Percentiles rank a stretch among this genome's conserved stretches.
These are phyloP conservation scores for Catharanthus roseus DNA, from an alignment of 257 asterid genomes.

Conservation along the genomic window DNA sequence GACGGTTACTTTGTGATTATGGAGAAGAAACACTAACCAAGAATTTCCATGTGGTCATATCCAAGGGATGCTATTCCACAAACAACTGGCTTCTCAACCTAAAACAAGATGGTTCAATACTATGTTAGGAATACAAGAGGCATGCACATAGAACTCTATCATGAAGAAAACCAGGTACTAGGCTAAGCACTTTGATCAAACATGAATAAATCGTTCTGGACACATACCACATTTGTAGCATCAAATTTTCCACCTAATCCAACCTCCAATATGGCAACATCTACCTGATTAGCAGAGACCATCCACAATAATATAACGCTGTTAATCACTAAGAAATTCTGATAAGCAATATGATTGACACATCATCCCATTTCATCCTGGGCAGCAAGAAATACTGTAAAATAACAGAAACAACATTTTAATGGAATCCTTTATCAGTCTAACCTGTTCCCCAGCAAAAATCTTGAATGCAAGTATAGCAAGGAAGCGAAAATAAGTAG, in stretches of 20 bases:
- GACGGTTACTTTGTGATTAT: constrained; percentile 28
- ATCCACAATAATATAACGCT: not conserved
- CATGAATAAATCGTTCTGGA: constrained; percentile 7
- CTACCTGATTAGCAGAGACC: constrained; percentile 54
- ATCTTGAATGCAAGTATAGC: constrained; percentile 96
- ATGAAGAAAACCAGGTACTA: constrained; percentile 4
- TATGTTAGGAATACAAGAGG: constrained; percentile 22
- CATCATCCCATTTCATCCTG: not conserved
- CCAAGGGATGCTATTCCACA: constrained; percentile 97
- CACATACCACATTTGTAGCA: constrained; percentile 94
- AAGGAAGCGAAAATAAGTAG: constrained; percentile 93
- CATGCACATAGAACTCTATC: constrained; percentile 3
- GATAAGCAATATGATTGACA: not conserved
- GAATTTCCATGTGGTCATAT: constrained; percentile 98
- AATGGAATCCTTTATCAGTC: not conserved
- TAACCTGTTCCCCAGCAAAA: constrained; percentile 88
- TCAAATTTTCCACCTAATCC: constrained; percentile 95
- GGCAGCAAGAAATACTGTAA: not conserved
- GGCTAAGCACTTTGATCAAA: constrained; percentile 13
- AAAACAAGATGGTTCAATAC: constrained; percentile 22
- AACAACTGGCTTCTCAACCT: constrained; percentile 83
- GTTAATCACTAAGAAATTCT: not conserved
- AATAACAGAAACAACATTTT: not conserved
- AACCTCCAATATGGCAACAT: constrained; percentile 93
- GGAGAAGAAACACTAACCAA: constrained; percentile 74